Base-by-base conservation (phyloP, 2,329 filamentous ascomycete genomes). In the Apiospora sp. region DNA sequence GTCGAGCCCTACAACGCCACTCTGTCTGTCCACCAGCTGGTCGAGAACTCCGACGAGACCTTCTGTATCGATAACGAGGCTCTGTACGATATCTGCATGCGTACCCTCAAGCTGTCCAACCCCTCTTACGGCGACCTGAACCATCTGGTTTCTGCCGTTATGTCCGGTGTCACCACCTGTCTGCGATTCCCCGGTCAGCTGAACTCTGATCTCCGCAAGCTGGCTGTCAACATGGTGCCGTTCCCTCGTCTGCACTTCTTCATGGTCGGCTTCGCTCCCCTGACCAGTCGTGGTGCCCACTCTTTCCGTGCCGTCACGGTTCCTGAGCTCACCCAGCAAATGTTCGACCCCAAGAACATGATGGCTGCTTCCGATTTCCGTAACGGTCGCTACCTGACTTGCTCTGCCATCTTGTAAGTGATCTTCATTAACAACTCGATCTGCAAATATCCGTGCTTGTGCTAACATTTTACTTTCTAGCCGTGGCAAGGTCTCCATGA, bases 341-440 rank as follows among this genome's bases (percentile, higher is more conserved):
- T 99, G 95, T 99, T 97, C 90, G 96, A 99, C 90, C 96, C 96
- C 82, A 99, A 98, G 95, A 99, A 99, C 93, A 99, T 99, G 96
- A 99, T 99, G 96, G 96, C 96, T 87, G 96, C 96, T 77, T 97
- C 95, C 76, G 96, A 99, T 89, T 99, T 99, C 95, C 94, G 96
- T 82, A 99, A 98, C 87, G 96, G 96, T 86, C 96, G 96, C 82
- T 99, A 99, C 91, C 92, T 99, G 83, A 99, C 96, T 80, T 99
- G 96, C 93, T 98, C 93, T 85, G 95, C 96, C 84, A 98, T 99
- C 87, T 99, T 99, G 58, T 64, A 41, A 64, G 58, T 64, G 37
- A 24, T 75, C 30, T 34, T 58, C 14, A 43, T 8, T 22, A 64
- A 71, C 49, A 72, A 27, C 48, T 30, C 14, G 43, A 22, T 71